Evolutionary conservation across 2,329 filamentous ascomycete genomes (phyloP).

Genomic region (Neofusicoccum ribis): DNA sequence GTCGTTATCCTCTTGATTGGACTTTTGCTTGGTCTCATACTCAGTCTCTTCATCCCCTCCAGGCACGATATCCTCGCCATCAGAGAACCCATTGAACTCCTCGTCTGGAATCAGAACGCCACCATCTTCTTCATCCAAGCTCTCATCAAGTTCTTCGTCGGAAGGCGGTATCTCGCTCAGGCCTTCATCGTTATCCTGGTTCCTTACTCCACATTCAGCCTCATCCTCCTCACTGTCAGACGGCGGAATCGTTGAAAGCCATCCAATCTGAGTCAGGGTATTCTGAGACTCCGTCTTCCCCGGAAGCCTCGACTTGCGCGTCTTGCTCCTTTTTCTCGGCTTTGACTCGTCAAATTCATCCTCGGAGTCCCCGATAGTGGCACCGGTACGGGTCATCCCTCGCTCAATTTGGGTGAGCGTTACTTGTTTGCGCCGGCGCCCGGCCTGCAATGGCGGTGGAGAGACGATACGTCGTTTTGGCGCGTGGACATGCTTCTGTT

Average conservation of each 20-base stretch:
- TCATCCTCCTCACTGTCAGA: slow-evolving; percentile 13
- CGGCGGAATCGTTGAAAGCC: neutral
- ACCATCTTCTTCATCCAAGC: neutral
- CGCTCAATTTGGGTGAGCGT: slow-evolving; percentile 15
- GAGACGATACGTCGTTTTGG: neutral
- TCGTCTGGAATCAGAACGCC: neutral
- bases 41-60: neutral
- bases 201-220: neutral
- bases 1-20: neutral
- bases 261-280: slow-evolving; percentile 19
- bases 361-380: neutral
- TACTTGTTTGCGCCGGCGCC: neutral
- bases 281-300: slow-evolving; percentile 10
- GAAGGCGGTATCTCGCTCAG: neutral
- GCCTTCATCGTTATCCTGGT: neutral
- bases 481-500: neutral
- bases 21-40: neutral
- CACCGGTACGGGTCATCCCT: neutral
- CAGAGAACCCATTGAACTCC: slow-evolving; percentile 6
- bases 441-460: neutral
- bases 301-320: neutral
- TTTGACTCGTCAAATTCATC: neutral
- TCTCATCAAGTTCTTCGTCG: neutral
- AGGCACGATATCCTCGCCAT: neutral
- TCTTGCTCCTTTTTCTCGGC: neutral